Evolutionary conservation across 176 grass and related monocot genomes (phyloP), one percentile per base, ranked within the genome.

Genomic region (Bolboschoenus planiculmis): DNA sequence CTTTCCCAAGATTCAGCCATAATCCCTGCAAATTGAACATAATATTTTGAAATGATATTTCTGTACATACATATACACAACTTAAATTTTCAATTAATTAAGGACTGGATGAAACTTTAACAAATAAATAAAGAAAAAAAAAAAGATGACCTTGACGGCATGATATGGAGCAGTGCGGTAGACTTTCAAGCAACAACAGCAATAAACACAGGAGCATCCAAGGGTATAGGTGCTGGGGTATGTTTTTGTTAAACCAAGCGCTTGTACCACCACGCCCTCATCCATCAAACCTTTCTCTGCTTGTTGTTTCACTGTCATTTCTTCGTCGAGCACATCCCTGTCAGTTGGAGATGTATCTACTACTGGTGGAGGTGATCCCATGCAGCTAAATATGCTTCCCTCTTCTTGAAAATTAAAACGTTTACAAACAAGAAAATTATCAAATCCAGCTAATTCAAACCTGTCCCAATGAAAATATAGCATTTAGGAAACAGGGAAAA

Each of bases 1-100:
- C 92, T 85, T 89, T 97, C 64, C 86, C 90, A 83, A 97, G 85
- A 84, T 94, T 94, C 51, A 97, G 85, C 95, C 95, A 97, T 68
- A 97, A 81, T 33, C 88, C 95, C 95, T 97, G 34, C 26, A 87
- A 65, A 56, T 53, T 74, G 78, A 79, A 36, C 37, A 31, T 20
- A 9, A 86, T 59, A 18, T 18, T 14, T 10, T 53, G 4, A 3
- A 40, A 3, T 40, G 15, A 10, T 53, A 53, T 15, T 18, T 0
- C 15, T 50, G 47, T 21, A 88, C 65, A 80, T 68, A 78, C 55
- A 61, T 30, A 13, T 31, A 30, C 21, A 30, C 15, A 4, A 50
- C 47, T n/a, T 53, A 53, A 53, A 53, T 53, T 53, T 53, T 53
- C 50, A 53, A 53, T 53, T 10, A 53, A 53, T 15, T 33, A 31